These are phyloP conservation scores for Petunia secreta DNA, from an alignment of 257 asterid genomes.

Conservation along the genomic window DNA sequence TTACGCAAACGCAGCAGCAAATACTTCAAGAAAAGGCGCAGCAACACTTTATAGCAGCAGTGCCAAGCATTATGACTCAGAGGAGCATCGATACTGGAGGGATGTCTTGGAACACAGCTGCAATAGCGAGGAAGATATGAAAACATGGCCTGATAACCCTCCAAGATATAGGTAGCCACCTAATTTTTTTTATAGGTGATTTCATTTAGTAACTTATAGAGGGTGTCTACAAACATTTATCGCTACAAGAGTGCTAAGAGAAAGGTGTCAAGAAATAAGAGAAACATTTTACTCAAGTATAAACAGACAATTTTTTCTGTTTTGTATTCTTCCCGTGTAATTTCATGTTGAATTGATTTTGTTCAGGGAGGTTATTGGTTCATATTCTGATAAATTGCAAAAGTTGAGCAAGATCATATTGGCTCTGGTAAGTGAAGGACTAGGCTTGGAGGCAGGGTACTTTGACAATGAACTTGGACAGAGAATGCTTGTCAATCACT, in stretches of 20 bases:
- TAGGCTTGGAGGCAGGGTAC: slow-evolving; percentile 13
- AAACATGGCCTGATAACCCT: slow-evolving; percentile 28
- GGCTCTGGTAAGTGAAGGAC: slow-evolving; percentile 17
- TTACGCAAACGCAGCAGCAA: background rate
- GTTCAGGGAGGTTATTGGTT: slow-evolving; percentile 13
- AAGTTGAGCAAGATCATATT: slow-evolving; percentile 14
- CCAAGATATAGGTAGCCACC: slow-evolving; percentile 19
- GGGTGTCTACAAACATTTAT: no score
- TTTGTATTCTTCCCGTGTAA: background rate
- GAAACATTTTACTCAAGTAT: background rate
- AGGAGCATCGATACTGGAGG: slow-evolving; percentile 24
- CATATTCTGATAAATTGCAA: slow-evolving; percentile 7
- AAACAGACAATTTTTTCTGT: background rate
- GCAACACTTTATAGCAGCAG: background rate
- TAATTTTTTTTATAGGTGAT: background rate
- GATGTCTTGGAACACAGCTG: slow-evolving; percentile 21
- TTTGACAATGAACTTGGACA: slow-evolving; percentile 19
- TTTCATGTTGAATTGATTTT: background rate
- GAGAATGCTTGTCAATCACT: slow-evolving; percentile 14
- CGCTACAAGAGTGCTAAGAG: no score
- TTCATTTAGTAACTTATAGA: no score
- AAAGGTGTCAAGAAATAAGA: no score
- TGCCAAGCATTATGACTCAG: background rate
- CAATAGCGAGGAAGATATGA: background rate
- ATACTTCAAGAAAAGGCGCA: background rate